A percentile compares a stretch with the other conserved stretches of the same genome.
Conservation (phyloP, 225 moss, liverwort and hornwort species). For the Anthoceros angustus region DNA sequence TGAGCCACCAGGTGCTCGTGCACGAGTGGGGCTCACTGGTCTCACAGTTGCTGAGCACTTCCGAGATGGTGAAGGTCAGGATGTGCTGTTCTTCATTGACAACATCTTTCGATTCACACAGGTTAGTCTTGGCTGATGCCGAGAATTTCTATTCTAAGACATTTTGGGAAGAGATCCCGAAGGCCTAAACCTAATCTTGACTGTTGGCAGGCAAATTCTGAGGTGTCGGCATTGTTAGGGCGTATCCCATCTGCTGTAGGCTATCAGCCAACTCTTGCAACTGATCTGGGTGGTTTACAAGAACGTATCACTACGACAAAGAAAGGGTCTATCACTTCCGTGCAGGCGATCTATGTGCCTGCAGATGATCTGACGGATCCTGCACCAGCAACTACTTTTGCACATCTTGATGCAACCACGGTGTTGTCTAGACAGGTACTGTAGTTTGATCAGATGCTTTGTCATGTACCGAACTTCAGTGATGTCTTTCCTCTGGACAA, state of each 20-base stretch:
- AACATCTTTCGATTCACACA: constrained; percentile 99
- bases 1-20: constrained; percentile 53
- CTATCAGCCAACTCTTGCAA: constrained; percentile 87
- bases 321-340: constrained; percentile 91
- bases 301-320: constrained; percentile 85
- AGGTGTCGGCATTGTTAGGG: constrained; percentile 88
- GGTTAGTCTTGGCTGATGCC: constrained; percentile 17
- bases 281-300: constrained; percentile 88
- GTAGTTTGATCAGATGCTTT: neutral
- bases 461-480: neutral
- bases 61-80: constrained; percentile 88
- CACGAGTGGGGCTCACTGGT: constrained; percentile 64
- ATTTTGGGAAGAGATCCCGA: neutral
- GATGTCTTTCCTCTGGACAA: neutral
- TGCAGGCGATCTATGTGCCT: constrained; percentile 90
- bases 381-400: constrained; percentile 91
- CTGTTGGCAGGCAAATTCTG: constrained; percentile 60
- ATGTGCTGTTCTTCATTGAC: constrained; percentile 87
- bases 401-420: constrained; percentile 87
- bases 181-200: neutral
- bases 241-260: constrained; percentile 97
- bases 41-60: constrained; percentile 94
- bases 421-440: constrained; percentile 71
- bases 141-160: no score
- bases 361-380: constrained; percentile 94